These are phyloP conservation scores for Trichoderma asperelloides DNA, from an alignment of 495 filamentous ascomycete species.

Conservation along the genomic window DNA sequence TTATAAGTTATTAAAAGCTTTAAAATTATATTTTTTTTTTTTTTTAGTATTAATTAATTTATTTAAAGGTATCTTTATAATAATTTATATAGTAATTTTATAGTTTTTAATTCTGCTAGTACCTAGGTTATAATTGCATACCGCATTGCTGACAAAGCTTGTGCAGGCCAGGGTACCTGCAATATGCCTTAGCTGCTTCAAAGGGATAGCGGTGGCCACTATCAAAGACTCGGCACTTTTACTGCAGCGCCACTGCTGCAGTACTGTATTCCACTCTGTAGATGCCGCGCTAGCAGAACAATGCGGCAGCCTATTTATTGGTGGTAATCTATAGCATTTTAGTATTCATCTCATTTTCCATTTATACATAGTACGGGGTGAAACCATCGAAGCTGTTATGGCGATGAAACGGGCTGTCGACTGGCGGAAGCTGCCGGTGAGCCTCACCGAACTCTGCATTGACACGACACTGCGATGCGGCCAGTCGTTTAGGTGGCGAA, in stretches of 20 bases:
- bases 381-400: slow-evolving; percentile 16
- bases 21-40: too few species aligned
- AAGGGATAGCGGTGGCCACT: background rate
- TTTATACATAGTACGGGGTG: background rate
- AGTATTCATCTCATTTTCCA: background rate
- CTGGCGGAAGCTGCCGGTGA: slow-evolving; percentile 76
- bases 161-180: too few species aligned
- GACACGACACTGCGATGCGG: slow-evolving; percentile 87
- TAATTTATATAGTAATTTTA: background rate
- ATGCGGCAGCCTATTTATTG: background rate
- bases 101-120: too few species aligned
- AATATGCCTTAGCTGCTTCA: too few species aligned
- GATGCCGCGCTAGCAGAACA: background rate
- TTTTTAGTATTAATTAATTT: too few species aligned
- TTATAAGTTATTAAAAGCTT: background rate
- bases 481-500: slow-evolving; percentile 90
- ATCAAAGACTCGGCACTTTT: background rate
- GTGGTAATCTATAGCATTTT: background rate
- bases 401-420: slow-evolving; percentile 37
- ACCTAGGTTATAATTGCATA: background rate
- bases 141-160: too few species aligned
- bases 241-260: background rate
- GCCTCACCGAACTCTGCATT: slow-evolving; percentile 74
- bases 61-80: background rate
- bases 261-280: background rate